Percentiles rank a stretch among this genome's conserved stretches.
phyloP scores from a whole-genome alignment of 2,329 filamentous ascomycete species.

The Ceratocystis ficicola region DNA sequence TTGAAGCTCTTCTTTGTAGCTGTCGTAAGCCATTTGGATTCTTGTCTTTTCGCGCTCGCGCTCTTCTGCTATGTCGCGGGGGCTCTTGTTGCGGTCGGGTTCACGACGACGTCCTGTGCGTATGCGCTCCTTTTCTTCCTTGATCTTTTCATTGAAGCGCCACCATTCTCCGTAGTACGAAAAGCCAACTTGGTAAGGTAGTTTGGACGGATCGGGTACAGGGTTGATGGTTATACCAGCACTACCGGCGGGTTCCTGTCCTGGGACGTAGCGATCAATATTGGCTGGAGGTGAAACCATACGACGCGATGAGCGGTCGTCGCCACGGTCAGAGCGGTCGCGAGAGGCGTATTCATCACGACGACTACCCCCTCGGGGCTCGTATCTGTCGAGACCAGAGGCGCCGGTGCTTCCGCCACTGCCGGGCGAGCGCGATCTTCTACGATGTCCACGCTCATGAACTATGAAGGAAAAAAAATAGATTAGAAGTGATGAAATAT shows the following conservation, averaged over 20 bases:
- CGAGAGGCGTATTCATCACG: conserved; percentile 53
- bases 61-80: conserved; percentile 58
- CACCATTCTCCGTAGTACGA: conserved; percentile 82
- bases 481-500: not conserved
- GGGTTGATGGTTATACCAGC: conserved; percentile 46
- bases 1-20: conserved; percentile 56
- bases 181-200: conserved; percentile 72
- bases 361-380: conserved; percentile 41
- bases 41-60: conserved; percentile 66
- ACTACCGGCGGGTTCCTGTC: conserved; percentile 43
- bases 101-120: conserved; percentile 58
- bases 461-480: conserved; percentile 31
- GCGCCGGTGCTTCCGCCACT: conserved; percentile 27
- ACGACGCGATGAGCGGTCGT: conserved; percentile 44
- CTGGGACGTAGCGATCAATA: conserved; percentile 76
- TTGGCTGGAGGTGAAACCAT: conserved; percentile 53
- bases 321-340: conserved; percentile 37
- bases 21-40: conserved; percentile 59
- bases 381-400: conserved; percentile 55
- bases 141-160: conserved; percentile 69
- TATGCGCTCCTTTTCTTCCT: conserved; percentile 63
- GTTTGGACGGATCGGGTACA: conserved; percentile 56
- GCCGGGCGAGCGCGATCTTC: conserved; percentile 57
- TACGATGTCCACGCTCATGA: conserved; percentile 45
- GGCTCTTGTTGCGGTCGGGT: conserved; percentile 49